Evolutionary conservation across 1,284 basidiomycete genomes (phyloP).

Genomic region (Cryptococcus amylolentus): DNA sequence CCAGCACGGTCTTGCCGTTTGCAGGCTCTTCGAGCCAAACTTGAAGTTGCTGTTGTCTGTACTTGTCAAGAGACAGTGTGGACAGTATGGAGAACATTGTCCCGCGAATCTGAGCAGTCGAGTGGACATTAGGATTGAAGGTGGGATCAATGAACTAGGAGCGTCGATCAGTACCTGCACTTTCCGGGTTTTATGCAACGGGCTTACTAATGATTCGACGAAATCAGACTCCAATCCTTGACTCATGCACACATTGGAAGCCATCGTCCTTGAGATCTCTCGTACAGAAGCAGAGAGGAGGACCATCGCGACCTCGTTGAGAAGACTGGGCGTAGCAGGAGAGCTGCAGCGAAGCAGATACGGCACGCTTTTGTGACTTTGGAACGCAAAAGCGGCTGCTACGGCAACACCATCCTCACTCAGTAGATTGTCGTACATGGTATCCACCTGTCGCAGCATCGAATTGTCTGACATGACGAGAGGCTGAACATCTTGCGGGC

Average conservation of each 20-base stretch:
- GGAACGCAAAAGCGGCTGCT: too few relatives aligned
- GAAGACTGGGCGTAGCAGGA: slow-evolving; percentile 1
- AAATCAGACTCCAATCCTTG: slow-evolving; percentile 1
- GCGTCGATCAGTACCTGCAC: background rate
- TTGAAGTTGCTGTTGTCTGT: slow-evolving; percentile 13
- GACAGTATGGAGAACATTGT: slow-evolving; percentile 25
- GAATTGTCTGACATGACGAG: slow-evolving; percentile 16
- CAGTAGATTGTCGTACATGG: background rate
- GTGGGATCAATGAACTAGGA: slow-evolving; percentile 30
- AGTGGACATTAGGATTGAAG: slow-evolving; percentile 31
- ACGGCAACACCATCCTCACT: too few relatives aligned
- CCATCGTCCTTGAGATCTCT: background rate
- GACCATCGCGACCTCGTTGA: background rate
- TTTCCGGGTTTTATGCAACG: background rate
- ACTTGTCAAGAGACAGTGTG: slow-evolving; percentile 28
- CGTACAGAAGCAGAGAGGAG: background rate
- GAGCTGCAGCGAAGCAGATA: background rate
- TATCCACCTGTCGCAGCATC: slow-evolving; percentile 6
- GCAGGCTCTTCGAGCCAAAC: slow-evolving; percentile 23
- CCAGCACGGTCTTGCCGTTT: slow-evolving; percentile 33
- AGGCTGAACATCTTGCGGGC: background rate
- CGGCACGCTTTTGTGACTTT: background rate
- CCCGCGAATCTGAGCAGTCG: background rate
- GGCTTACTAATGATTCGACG: slow-evolving; percentile 6
- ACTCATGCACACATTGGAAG: background rate